A percentile compares a stretch with the other conserved stretches of the same genome.
These are phyloP conservation scores for Oryza meridionalis DNA, from an alignment of 176 grass and related monocot species.

Conservation along the genomic window DNA sequence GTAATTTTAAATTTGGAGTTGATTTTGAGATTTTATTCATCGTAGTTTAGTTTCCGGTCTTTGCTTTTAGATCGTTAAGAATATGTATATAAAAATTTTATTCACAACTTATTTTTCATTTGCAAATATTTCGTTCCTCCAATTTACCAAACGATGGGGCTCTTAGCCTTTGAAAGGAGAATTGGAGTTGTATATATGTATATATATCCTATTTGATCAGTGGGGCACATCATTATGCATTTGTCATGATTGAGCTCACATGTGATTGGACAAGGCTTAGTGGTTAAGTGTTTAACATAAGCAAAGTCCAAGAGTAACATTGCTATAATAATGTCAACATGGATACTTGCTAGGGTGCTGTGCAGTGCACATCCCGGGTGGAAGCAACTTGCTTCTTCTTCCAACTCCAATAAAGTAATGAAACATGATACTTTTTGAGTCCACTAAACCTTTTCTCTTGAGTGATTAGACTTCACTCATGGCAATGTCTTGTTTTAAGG, in stretches of 20 bases:
- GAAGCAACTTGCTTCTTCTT: constrained; percentile 4
- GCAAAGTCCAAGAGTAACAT: not conserved
- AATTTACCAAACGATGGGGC: too few species aligned
- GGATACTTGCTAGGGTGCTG: not conserved
- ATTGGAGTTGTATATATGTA: not conserved
- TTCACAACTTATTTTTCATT: too few species aligned
- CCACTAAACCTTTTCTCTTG: not conserved
- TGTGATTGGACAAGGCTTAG: not conserved
- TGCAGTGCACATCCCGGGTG: not conserved
- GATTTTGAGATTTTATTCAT: too few species aligned
- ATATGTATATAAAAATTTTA: too few species aligned
- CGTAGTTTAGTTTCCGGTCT: too few species aligned
- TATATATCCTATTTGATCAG: not conserved
- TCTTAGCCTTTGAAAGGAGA: not conserved
- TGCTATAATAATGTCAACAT: not conserved
- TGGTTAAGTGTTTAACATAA: not conserved
- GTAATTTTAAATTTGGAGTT: too few species aligned
- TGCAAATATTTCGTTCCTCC: too few species aligned
- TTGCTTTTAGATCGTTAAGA: too few species aligned
- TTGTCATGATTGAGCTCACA: not conserved
- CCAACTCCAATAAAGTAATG: not conserved
- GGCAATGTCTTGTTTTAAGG: constrained; percentile 27
- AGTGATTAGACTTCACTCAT: not conserved
- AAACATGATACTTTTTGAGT: not conserved
- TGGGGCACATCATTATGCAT: not conserved